phyloP scores from a whole-genome alignment of 148 eudicot genomes.

The Bassia scoparia region DNA sequence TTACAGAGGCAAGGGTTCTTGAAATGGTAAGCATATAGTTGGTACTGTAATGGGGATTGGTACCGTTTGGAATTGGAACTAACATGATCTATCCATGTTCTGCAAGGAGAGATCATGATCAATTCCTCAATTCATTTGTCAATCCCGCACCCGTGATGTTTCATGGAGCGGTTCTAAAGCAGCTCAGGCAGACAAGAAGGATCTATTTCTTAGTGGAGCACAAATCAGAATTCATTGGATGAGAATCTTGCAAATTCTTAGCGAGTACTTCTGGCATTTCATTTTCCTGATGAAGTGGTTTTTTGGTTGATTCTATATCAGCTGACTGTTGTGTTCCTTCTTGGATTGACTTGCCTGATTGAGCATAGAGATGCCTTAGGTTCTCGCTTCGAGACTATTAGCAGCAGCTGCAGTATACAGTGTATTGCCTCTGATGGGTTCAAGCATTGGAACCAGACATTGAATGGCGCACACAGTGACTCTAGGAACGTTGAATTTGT shows the following conservation, averaged over 20 bases:
- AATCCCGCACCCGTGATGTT: conserved; percentile 69
- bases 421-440: conserved; percentile 47
- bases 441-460: conserved; percentile 61
- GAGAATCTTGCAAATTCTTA: background rate
- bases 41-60: too few relatives aligned
- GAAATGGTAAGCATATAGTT: conserved; percentile 49
- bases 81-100: background rate
- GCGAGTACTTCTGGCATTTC: background rate
- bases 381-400: conserved; percentile 60
- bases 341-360: conserved; percentile 64
- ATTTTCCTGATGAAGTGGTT: background rate
- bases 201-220: background rate
- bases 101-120: conserved; percentile 65
- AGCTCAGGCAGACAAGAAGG: conserved; percentile 60
- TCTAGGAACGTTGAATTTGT: conserved; percentile 57
- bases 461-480: conserved; percentile 56
- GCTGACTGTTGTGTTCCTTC: conserved; percentile 66
- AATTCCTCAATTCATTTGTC: conserved; percentile 68
- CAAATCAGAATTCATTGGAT: background rate
- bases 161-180: conserved; percentile 81
- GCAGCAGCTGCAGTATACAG: conserved; percentile 83
- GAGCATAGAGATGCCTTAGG: conserved; percentile 75
- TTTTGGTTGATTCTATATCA: conserved; percentile 29
- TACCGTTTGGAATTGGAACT: too few relatives aligned
- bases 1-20: conserved; percentile 63